A percentile compares a stretch with the other conserved stretches of the same genome.
phyloP scores from a whole-genome alignment of 148 eudicot genomes.

The Spergularia bocconei region DNA sequence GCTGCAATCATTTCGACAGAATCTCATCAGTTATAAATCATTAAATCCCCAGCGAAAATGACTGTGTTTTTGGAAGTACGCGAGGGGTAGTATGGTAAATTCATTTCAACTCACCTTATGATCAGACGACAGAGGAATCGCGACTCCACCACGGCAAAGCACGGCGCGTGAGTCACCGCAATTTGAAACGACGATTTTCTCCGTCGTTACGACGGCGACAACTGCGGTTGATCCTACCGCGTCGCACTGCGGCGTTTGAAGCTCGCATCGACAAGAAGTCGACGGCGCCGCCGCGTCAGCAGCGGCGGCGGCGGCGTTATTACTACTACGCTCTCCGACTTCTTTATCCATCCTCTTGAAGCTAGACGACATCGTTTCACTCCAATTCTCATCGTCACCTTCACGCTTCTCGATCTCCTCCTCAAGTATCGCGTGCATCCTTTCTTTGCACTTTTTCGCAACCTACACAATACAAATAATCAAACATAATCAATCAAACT shows the following conservation, averaged over 20 bases:
- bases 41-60: neutral
- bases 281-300: neutral
- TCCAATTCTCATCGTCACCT: slow-evolving; percentile 39
- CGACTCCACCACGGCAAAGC: slow-evolving; percentile 55
- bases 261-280: slow-evolving; percentile 49
- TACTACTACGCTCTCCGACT: slow-evolving; percentile 27
- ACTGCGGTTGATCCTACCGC: slow-evolving; percentile 90
- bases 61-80: too few species aligned
- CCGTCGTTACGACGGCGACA: slow-evolving; percentile 54
- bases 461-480: slow-evolving; percentile 38
- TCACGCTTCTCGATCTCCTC: slow-evolving; percentile 41
- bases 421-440: slow-evolving; percentile 52
- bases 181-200: slow-evolving; percentile 65
- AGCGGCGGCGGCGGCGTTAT: neutral
- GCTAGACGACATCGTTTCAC: slow-evolving; percentile 37
- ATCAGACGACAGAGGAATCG: slow-evolving; percentile 64
- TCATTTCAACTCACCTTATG: slow-evolving; percentile 51
- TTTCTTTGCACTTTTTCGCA: slow-evolving; percentile 61
- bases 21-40: neutral
- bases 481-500: neutral
- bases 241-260: slow-evolving; percentile 53
- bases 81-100: neutral
- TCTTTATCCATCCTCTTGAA: slow-evolving; percentile 54
- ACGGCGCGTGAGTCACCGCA: slow-evolving; percentile 89
- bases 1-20: slow-evolving; percentile 35